These are phyloP conservation scores for Eutrema japonicum DNA, from an alignment of 345 rosid species.

Conservation along the genomic window DNA sequence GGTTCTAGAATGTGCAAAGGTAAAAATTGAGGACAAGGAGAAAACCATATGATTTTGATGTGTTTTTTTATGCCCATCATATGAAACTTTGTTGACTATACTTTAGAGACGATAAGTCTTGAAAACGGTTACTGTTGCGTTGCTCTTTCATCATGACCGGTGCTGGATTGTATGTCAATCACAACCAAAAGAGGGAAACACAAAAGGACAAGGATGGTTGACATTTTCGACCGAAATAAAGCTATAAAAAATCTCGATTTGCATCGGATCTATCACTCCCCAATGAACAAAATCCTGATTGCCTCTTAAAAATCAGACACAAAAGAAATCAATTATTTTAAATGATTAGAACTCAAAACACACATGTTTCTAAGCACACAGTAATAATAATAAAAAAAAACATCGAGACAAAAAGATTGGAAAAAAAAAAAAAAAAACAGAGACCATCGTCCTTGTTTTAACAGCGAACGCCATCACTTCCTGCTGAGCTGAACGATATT, in stretches of 20 bases:
- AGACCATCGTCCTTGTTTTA: conserved; percentile 18
- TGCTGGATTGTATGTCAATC: too few species aligned
- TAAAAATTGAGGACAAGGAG: too few species aligned
- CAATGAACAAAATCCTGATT: background rate
- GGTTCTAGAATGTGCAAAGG: too few species aligned
- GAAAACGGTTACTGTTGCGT: too few species aligned
- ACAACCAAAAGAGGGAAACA: too few species aligned
- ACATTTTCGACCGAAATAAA: background rate
- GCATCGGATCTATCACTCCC: background rate
- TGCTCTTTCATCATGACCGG: too few species aligned
- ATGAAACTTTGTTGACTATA: too few species aligned
- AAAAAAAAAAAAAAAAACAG: background rate
- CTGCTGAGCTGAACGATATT: conserved; percentile 63
- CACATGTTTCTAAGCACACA: conserved; percentile 2
- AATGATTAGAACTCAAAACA: conserved; percentile 7
- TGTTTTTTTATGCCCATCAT: too few species aligned
- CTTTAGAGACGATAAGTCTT: too few species aligned
- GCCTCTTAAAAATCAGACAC: background rate
- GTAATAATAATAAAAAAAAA: background rate
- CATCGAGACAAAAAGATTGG: background rate
- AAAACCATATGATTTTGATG: too few species aligned
- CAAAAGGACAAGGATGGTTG: too few species aligned
- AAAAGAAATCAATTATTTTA: conserved; percentile 14
- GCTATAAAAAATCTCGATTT: background rate
- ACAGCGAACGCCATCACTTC: conserved; percentile 64